Evolutionary conservation across 163 green algal species (phyloP).

Genomic region (Trebouxia gelatinosa): DNA sequence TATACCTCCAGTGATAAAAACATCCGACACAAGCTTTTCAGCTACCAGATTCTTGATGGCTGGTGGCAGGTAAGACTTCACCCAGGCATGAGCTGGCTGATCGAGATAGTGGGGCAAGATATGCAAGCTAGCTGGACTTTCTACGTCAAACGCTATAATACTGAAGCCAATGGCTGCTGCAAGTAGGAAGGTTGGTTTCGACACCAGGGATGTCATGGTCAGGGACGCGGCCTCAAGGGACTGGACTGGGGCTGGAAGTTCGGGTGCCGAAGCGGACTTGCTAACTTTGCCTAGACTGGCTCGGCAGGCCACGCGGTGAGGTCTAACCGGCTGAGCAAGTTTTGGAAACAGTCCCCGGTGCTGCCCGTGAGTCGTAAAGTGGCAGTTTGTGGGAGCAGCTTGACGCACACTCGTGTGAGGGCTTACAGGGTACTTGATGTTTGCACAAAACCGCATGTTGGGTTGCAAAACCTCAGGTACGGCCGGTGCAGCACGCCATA

Average conservation of each 20-base stretch:
- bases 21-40: constrained; percentile 40
- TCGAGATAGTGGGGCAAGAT: constrained; percentile 29
- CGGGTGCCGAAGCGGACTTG: background rate
- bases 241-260: background rate
- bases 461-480: no score
- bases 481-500: no score
- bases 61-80: constrained; percentile 10
- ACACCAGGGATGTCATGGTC: background rate
- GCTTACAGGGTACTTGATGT: no score
- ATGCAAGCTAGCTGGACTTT: constrained; percentile 14
- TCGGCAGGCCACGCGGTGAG: no score
- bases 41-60: constrained; percentile 22
- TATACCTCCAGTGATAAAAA: constrained; percentile 32
- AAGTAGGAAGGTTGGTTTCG: constrained; percentile 13
- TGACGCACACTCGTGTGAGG: no score
- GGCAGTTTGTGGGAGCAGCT: no score
- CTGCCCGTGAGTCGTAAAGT: no score
- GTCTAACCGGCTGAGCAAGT: no score
- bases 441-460: no score
- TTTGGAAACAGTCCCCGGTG: no score
- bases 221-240: background rate
- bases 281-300: no score
- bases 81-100: constrained; percentile 33
- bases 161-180: constrained; percentile 9
- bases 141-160: constrained; percentile 31